These are phyloP conservation scores for Kalanchoe fedtschenkoi DNA, from an alignment of 164 flowering plant genomes.

Conservation along the genomic window DNA sequence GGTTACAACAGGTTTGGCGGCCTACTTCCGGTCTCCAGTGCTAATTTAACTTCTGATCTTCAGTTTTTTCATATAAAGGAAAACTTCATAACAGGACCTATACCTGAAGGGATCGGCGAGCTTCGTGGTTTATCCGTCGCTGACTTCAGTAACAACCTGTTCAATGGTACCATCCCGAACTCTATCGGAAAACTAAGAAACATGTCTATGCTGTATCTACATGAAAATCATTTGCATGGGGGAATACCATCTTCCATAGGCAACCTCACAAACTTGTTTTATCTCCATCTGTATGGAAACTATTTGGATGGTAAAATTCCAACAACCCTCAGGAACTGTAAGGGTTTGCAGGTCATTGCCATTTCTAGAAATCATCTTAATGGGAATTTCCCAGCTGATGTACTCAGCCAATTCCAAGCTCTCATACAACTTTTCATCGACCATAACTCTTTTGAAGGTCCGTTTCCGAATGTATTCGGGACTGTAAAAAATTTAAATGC, in stretches of 20 bases:
- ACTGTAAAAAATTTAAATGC: neutral
- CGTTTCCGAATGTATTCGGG: neutral
- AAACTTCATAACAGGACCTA: slow-evolving; percentile 16
- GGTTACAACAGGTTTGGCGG: slow-evolving; percentile 13
- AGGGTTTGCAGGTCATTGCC: neutral
- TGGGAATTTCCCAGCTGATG: neutral
- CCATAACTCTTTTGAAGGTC: neutral
- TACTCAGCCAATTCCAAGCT: neutral
- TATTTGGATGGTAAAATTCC: neutral
- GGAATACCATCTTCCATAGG: neutral
- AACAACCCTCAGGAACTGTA: neutral
- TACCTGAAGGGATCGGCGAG: slow-evolving; percentile 17
- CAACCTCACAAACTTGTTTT: neutral
- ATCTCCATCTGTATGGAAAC: neutral
- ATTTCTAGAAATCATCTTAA: neutral
- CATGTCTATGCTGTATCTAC: neutral
- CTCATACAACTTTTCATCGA: neutral
- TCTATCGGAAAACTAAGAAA: slow-evolving; percentile 12
- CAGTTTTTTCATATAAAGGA: neutral
- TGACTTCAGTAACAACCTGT: neutral
- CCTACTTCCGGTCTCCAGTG: slow-evolving; percentile 6
- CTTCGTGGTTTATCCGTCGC: slow-evolving; percentile 8
- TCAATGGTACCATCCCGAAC: slow-evolving; percentile 11
- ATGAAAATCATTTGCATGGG: neutral
- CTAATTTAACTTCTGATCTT: slow-evolving; percentile 19